Evolutionary conservation across 192 early-diverging fungal species (phyloP), one percentile per base, ranked within the genome.

Genomic region (Helicostylum pulchrum): DNA sequence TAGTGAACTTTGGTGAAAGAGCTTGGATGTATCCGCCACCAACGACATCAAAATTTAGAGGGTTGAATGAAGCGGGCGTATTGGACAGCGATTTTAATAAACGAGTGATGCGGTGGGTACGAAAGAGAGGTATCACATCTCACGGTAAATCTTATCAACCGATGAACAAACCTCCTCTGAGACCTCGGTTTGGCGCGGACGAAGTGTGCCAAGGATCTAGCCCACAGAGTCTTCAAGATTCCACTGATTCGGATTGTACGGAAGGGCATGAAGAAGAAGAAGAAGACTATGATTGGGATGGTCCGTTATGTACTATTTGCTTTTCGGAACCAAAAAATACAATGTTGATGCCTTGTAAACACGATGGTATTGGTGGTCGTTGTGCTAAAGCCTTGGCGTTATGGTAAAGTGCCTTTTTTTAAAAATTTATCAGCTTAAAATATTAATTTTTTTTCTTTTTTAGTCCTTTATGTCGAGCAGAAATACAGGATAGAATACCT

Each of bases 1-100:
- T 74, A 26, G 67, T 93, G 36, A 77, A 77, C n/a, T 91, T 94
- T 84, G 92, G 92, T 11, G 75, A 79, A 61, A 51, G 53, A 55
- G 9, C 74, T 56, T 70, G 80, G 80, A 34, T 67, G 52, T 53
- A 67, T 70, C 44, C 68, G 45, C 45, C 71, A 3, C 68, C 68
- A 9, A 46, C 55, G 1, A 56, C 20, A 0, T 12, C 19, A 1
- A 44, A 26, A 6, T 70, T 63, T 19, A 39, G 46, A 8, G 61
- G 61, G 3, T 51, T 70, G 19, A 42, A 44, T 15, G 68, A 70
- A 21, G 61, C 68, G 0, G 68, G 68, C 2, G 17, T 7, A 42
- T 26, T 63, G 8, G 68, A 70, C 17, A 15, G 10, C 5, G 34
- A 10, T 3, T 70, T 55, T 20, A 19, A 30, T 1, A 62, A 42